Conservation (phyloP, 176 grass and related monocot species). For the Oryza longistaminata region DNA sequence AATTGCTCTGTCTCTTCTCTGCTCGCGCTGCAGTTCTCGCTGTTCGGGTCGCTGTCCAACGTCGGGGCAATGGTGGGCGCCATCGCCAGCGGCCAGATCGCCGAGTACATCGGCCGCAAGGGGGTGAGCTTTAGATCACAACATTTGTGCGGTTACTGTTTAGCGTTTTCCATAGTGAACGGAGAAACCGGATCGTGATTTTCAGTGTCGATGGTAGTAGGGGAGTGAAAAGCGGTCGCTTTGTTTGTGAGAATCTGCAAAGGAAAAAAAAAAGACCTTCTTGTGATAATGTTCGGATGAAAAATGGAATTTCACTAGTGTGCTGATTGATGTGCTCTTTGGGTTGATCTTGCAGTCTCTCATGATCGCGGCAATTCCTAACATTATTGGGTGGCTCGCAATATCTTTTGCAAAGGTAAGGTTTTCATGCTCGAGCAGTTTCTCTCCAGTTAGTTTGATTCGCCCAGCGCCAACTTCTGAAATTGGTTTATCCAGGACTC, state of each 20-base stretch:
- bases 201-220: not conserved
- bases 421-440: not conserved
- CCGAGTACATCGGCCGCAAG: conserved; percentile 89
- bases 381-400: conserved; percentile 95
- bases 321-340: conserved; percentile 12
- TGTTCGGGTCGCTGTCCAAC: conserved; percentile 84
- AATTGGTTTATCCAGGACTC: conserved; percentile 61
- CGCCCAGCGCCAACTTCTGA: not conserved
- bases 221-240: not conserved
- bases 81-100: conserved; percentile 88
- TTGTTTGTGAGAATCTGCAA: not conserved
- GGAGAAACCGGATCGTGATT: not conserved
- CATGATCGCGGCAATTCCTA: conserved; percentile 94
- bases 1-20: no score
- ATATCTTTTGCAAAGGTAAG: conserved; percentile 94
- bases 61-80: conserved; percentile 91
- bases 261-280: not conserved
- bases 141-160: not conserved
- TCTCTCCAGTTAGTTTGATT: not conserved
- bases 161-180: not conserved
- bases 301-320: not conserved
- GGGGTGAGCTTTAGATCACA: conserved; percentile 53
- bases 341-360: conserved; percentile 58
- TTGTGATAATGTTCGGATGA: not conserved
- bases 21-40: conserved; percentile 54